Base-by-base conservation (phyloP, 306 rosid species). In the Dryas alaskensis region DNA sequence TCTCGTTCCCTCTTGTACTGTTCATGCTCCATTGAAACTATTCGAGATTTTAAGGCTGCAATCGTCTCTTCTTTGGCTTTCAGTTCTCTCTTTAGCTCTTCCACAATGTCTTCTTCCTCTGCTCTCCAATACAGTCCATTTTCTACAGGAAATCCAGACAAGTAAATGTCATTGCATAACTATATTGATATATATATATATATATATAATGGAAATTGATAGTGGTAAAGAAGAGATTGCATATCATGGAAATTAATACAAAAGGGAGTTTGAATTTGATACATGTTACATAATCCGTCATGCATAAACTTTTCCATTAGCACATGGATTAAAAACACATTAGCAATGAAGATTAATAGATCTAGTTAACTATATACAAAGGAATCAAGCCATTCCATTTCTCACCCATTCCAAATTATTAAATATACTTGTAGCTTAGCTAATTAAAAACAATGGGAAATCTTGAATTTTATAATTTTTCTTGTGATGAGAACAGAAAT, bases 51-150 rank as follows among this genome's bases (percentile, higher is more conserved):
- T 10, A 92, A 74, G 58, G 70, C 69, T 69, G 82, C 72, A 19
- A 88, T 82, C 43, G 81, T 81, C 78, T 84, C 97, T 47, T 94
- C 95, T 80, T 85, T 94, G 10, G 80, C 89, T 79, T 83, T 77
- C 73, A 92, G 31, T 63, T 89, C 87, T 70, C 44, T 80, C 78
- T 76, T 81, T 78, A 86, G 76, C 82, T 85, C 88, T 43, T 94
- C 97, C 80, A 88, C 84, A 12, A 73, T 74, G 70, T 78, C 89
- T 79, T 82, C 85, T 77, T 91, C 97, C 78, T 88, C 89, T 73
- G 88, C 87, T 81, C 83, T 89, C 94, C 96, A 88, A 48, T 81
- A 78, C 11, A 89, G 59, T 70, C 91, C 96, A 75, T 85, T 89
- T 75, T 86, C 96, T 90, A 48, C 67, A 62, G 4, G 51, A 66